Base-by-base conservation (phyloP, 1,284 basidiomycete species). In the Malassezia psittaci region DNA sequence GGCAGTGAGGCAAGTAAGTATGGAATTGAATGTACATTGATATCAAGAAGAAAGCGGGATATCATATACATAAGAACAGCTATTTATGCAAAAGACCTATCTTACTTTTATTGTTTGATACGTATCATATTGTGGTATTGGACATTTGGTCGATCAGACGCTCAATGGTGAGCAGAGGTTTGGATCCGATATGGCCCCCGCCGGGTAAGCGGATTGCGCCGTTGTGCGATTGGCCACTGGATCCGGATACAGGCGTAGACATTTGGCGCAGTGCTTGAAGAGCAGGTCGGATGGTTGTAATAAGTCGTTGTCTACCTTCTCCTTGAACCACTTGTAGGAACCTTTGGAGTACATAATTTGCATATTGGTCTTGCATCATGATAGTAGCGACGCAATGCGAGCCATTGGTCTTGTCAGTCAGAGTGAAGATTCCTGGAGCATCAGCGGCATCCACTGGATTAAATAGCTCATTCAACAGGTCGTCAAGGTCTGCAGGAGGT, bases 301-400 rank as follows among this genome's bases (percentile, higher is more conserved):
- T 51, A n/a, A 72, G 53, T 13, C 50, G 49, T 8, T 38, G 41
- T 13, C 62, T 48, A 43, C 68, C 59, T 29, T 62, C 59, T 12
- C 33, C 51, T 36, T 66, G 52, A 18, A 66, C 63, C 3, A 55
- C 54, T 48, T 75, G 68, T 13, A 75, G 54, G 45, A 74, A 70
- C 16, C 73, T 59, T 54, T 75, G 74, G 24, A 75, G 47, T 5
- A 74, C 70, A 39, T 74, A 76, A 43, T 75, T 91, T 32, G 85
- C 88, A 76, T 82, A 93, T 67, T 88, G 86, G 70, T 93, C 88
- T 77, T 87, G 88, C 83, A 90, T 87, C 86, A 93, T 86, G 13
- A 66, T 24, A 18, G 68, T 62, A 3, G 65, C 69, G 11, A 66
- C 53, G 13, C 52, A 52, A 16, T 43, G 44, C 36, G 34, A 54